These are phyloP conservation scores for Magnaporthales sp. DNA, from an alignment of 2,329 filamentous ascomycete genomes.

Conservation along the genomic window DNA sequence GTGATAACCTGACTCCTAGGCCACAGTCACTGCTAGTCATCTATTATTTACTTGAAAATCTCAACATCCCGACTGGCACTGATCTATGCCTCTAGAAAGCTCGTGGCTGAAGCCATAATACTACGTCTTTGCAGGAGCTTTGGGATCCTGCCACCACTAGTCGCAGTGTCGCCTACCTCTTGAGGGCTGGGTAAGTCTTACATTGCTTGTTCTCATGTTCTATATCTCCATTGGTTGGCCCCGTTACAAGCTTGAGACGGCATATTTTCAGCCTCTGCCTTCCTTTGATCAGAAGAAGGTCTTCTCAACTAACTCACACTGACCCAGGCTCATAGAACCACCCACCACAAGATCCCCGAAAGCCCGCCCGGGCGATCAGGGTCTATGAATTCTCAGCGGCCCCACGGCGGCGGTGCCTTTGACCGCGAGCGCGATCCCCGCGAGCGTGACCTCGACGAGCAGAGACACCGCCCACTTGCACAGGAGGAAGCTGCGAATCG, in stretches of 20 bases:
- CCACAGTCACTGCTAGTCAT: background rate
- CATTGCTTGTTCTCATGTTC: background rate
- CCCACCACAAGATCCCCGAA: background rate
- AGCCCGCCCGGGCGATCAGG: background rate
- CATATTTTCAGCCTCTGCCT: background rate
- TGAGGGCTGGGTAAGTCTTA: background rate
- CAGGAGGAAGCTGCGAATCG: slow-evolving; percentile 30
- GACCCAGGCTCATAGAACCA: background rate
- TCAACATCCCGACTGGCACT: background rate
- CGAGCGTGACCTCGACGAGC: slow-evolving; percentile 37
- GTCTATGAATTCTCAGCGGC: slow-evolving; percentile 37
- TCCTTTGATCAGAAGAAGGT: background rate
- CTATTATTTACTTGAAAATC: background rate
- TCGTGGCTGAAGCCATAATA: background rate
- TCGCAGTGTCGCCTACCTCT: background rate
- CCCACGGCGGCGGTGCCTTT: slow-evolving; percentile 31
- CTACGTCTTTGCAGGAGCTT: background rate
- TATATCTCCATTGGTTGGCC: background rate
- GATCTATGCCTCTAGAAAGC: background rate
- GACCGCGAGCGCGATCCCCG: slow-evolving; percentile 39
- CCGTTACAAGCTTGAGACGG: background rate
- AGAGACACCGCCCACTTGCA: slow-evolving; percentile 31
- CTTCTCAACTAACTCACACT: background rate
- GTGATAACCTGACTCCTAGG: background rate
- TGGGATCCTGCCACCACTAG: background rate